Conservation (phyloP, 371 early-diverging fungal species). For the Nematocida minor region DNA sequence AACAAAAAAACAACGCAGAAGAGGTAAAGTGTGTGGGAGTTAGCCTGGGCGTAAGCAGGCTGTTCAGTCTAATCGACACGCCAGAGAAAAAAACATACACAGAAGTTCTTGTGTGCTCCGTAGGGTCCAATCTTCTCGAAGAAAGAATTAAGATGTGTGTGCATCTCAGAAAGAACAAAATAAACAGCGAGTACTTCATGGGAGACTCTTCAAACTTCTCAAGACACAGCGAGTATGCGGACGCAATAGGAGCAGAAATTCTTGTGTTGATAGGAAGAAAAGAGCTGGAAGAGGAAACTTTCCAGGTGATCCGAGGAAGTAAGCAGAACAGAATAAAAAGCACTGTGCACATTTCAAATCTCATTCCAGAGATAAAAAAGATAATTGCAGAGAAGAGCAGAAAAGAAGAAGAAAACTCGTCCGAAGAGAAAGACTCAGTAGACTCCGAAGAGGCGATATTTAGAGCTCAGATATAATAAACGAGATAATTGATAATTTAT, state of each 20-base stretch:
- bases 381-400: background rate
- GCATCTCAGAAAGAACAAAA: constrained; percentile 77
- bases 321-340: background rate
- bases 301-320: constrained; percentile 29
- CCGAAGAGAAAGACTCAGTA: too few relatives aligned
- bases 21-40: constrained; percentile 86
- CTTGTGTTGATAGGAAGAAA: constrained; percentile 54
- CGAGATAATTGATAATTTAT: too few relatives aligned
- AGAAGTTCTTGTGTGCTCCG: constrained; percentile 79
- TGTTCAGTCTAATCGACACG: constrained; percentile 74
- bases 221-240: constrained; percentile 54
- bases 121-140: constrained; percentile 76
- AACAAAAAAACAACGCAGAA: background rate
- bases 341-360: background rate
- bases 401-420: too few relatives aligned
- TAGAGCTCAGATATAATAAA: background rate
- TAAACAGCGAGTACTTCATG: constrained; percentile 80
- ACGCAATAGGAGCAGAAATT: constrained; percentile 25
- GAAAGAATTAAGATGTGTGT: constrained; percentile 78
- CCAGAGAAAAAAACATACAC: constrained; percentile 65
- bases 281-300: constrained; percentile 34
- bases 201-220: constrained; percentile 76
- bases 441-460: background rate
- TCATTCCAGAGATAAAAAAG: background rate
- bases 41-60: constrained; percentile 88